A percentile compares a stretch with the other conserved stretches of the same genome.
These are phyloP conservation scores for Bruguiera gymnorhiza DNA, from an alignment of 345 rosid genomes.

Conservation along the genomic window DNA sequence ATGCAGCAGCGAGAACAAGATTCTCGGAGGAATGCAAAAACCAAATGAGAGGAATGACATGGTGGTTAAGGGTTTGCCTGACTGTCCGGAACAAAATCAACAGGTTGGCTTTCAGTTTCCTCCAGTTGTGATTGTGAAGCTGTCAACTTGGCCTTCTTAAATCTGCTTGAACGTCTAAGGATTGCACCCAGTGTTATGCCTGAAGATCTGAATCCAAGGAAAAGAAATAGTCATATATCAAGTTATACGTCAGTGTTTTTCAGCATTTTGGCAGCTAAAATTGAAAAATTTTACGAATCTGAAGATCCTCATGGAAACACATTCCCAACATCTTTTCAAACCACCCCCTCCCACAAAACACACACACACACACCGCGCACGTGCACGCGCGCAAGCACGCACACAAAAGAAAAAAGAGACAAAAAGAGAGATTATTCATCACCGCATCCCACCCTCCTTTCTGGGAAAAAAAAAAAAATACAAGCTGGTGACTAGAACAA, in stretches of 20 bases:
- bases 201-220: constrained; percentile 25
- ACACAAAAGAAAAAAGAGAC: too few relatives aligned
- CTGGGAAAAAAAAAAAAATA: background rate
- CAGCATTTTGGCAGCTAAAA: background rate
- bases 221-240: background rate
- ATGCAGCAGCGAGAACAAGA: background rate
- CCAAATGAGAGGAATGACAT: background rate
- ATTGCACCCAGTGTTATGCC: constrained; percentile 36
- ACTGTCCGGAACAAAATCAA: constrained; percentile 54
- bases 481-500: too few relatives aligned
- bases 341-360: background rate
- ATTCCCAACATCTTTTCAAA: background rate
- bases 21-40: background rate
- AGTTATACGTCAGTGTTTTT: background rate
- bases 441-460: background rate
- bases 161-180: constrained; percentile 52
- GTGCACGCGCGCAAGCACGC: too few relatives aligned
- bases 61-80: constrained; percentile 15
- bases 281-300: background rate
- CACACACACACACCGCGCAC: too few relatives aligned
- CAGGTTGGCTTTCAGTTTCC: constrained; percentile 41
- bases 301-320: background rate
- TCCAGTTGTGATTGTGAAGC: constrained; percentile 39
- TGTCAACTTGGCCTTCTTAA: constrained; percentile 48
- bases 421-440: too few relatives aligned